Base-by-base conservation (phyloP, 768 basidiomycete species). In the Pilatotrama ljubarskyi region DNA sequence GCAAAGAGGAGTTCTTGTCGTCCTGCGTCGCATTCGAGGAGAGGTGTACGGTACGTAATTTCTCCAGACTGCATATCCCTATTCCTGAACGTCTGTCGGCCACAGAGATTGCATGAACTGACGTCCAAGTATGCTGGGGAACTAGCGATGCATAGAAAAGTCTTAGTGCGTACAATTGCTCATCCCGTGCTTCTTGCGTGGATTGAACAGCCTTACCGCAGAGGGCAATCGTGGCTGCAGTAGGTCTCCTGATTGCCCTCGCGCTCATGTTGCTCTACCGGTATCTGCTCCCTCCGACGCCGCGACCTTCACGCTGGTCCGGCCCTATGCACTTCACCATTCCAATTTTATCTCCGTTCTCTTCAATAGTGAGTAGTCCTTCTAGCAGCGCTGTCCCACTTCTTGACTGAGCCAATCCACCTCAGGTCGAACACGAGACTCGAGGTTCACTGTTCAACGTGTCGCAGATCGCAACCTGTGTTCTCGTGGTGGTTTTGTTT, bases 381-480 rank as follows among this genome's bases (percentile, higher is more conserved):
- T 35, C 24, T 13, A 13, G 5, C 4, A 5, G 13, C 2, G 15
- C 20, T 25, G n/a, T 11, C 35, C 8, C 5, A 15, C 15, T 0
- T 36, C 3, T 15, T 4, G 37, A 7, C n/a, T n/a, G 6, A 26
- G 14, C 11, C 15, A 18, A 11, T 5, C 9, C 9, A 7, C 6
- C 20, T 3, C 15, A 56, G 55, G 37, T 56, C 9, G 55, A 56
- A 22, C 55, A 56, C 25, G 55, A 56, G 37, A 56, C n/a, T n/a
- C n/a, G n/a, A n/a, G n/a, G 55, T 24, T 56, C 55, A 1, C 18
- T 48, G 4, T 38, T 38, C 44, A 48, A 18, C n/a, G 2, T 40
- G 17, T 26, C 43, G 7, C 55, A 56, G 24, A 4, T 49, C 3
- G 5, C 15, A 35, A 35, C 11, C 10, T 11, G 20, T 11, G 25